Base-by-base conservation (phyloP, 2,329 filamentous ascomycete genomes). In the Claviceps purpurea region DNA sequence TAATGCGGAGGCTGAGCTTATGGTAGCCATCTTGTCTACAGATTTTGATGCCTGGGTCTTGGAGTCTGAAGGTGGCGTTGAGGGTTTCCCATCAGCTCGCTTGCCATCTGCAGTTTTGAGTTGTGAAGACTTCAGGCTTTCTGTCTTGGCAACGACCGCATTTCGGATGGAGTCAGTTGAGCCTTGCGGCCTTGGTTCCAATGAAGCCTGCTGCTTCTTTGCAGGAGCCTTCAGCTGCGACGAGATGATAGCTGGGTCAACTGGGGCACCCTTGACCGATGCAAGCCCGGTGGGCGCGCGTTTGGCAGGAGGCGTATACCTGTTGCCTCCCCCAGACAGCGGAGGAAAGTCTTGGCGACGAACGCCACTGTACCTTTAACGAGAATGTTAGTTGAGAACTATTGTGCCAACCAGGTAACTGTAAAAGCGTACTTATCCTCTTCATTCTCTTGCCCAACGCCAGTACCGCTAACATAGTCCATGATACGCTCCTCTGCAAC, bases 241-340 rank as follows among this genome's bases (percentile, higher is more conserved):
- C 6, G 88, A 91, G 61, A 96, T 94, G 62, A 95, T 95, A 38
- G 90, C 87, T 55, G 89, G 88, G 64, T 95, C 88, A 49, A 91
- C 79, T 14, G 87, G 87, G 42, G 82, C 87, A 44, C 88, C 85
- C 57, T 81, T 77, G 22, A 90, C 83, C 8, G 84, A 87, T 4
- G 88, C 74, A 56, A 87, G 79, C 26, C 76, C 82, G 37, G 85
- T 80, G 18, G 88, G 87, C 8, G 90, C 85, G 59, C 93, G 82
- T 66, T 88, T 81, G 18, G 88, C 91, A 4, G 93, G 93, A 38
- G 93, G 91, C 0, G 86, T 95, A 66, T 98, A 98, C 67, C 88
- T 91, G 68, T 79, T 79, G 58, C 75, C 72, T 18, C 73, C 48
- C 47, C 55, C 57, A 18, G 71, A 64, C 37, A 94, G 73, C n/a